phyloP scores from a whole-genome alignment of 2,329 filamentous ascomycete genomes.

The Triangularia verruculosa region DNA sequence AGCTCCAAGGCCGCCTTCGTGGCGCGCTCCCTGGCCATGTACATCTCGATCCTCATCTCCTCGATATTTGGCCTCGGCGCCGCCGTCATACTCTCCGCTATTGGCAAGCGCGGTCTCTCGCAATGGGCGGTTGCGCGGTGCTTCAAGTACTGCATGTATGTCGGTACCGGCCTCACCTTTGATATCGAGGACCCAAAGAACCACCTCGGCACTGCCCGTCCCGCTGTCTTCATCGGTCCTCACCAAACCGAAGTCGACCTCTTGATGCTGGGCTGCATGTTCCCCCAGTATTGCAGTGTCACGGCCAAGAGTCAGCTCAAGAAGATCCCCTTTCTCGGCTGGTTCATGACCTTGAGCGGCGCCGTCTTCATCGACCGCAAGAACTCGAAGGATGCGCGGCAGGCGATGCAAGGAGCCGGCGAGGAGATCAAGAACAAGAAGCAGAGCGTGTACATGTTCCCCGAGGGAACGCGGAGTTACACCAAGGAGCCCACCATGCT shows the following conservation, averaged over 20 bases:
- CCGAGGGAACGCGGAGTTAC: constrained; percentile 92
- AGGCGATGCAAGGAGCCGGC: constrained; percentile 81
- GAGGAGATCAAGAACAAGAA: constrained; percentile 68
- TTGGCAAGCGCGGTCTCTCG: constrained; percentile 70
- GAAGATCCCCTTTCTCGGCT: constrained; percentile 79
- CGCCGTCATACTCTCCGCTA: constrained; percentile 66
- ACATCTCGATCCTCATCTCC: constrained; percentile 57
- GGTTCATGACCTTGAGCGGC: constrained; percentile 88
- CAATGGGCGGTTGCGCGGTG: constrained; percentile 81
- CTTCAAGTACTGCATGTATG: constrained; percentile 77
- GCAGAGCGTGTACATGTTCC: constrained; percentile 83
- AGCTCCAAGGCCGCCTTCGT: constrained; percentile 62
- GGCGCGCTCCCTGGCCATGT: constrained; percentile 65
- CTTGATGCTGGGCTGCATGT: constrained; percentile 82
- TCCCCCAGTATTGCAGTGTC: constrained; percentile 87
- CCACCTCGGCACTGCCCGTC: constrained; percentile 63
- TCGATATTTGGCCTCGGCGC: constrained; percentile 73
- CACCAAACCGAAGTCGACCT: constrained; percentile 97
- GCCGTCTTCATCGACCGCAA: constrained; percentile 94
- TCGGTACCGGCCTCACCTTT: constrained; percentile 75
- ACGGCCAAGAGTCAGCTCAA: constrained; percentile 87
- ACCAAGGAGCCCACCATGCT: constrained; percentile 74
- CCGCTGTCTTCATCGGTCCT: constrained; percentile 89
- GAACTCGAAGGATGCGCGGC: constrained; percentile 76
- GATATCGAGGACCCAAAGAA: constrained; percentile 65